These are phyloP conservation scores for Symbiodinium natans DNA, from an alignment of 73 alveolate genomes.

Conservation along the genomic window DNA sequence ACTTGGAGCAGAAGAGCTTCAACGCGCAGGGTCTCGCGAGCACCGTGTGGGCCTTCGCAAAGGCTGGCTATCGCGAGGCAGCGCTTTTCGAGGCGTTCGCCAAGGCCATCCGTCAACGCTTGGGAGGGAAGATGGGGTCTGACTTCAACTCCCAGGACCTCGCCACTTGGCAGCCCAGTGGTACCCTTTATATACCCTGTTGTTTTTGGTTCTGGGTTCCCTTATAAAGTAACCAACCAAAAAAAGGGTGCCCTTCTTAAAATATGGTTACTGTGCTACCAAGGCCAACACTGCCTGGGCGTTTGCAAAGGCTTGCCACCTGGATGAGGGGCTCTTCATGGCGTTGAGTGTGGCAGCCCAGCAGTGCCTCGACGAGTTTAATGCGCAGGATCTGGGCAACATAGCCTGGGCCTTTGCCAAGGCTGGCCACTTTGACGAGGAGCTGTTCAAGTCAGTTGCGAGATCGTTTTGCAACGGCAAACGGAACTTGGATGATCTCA, in stretches of 20 bases:
- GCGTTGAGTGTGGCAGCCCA: neutral
- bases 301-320: slow-evolving; percentile 8
- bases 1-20: neutral
- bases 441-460: neutral
- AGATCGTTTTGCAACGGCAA: neutral
- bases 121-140: neutral
- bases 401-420: slow-evolving; percentile 19
- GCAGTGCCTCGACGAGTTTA: neutral
- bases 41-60: slow-evolving; percentile 15
- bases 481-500: neutral
- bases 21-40: slow-evolving; percentile 25
- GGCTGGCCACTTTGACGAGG: neutral
- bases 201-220: too few species aligned
- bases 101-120: neutral
- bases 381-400: slow-evolving; percentile 19
- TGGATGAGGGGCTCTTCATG: slow-evolving; percentile 13
- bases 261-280: too few species aligned
- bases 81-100: neutral
- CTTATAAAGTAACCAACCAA: too few species aligned
- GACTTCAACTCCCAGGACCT: neutral
- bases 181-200: too few species aligned
- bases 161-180: too few species aligned
- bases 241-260: too few species aligned
- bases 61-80: slow-evolving; percentile 10
- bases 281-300: slow-evolving; percentile 32